A percentile compares a stretch with the other conserved stretches of the same genome.
Evolutionary conservation across 2,329 filamentous ascomycete genomes (phyloP).

Genomic region (Epichloe sylvatica): DNA sequence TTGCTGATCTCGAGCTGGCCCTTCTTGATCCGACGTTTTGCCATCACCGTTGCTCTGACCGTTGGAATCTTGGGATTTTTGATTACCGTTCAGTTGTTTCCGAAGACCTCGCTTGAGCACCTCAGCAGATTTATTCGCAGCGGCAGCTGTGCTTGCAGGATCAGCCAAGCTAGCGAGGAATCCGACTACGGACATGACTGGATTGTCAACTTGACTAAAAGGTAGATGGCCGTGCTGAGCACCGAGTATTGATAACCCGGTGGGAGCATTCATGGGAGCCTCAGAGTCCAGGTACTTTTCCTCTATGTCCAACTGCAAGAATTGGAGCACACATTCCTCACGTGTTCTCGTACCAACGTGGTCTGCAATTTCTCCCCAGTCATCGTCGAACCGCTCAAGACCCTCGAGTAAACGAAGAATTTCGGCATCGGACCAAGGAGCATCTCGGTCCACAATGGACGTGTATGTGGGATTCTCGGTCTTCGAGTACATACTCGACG

Average conservation of each 20-base stretch:
- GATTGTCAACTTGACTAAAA: slow-evolving; percentile 86
- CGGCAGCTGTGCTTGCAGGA: slow-evolving; percentile 77
- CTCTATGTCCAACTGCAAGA: slow-evolving; percentile 91
- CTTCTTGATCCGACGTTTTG: not conserved
- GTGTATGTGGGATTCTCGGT: slow-evolving; percentile 80
- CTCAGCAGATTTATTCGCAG: slow-evolving; percentile 74
- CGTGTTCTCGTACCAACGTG: slow-evolving; percentile 83
- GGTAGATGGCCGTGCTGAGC: slow-evolving; percentile 68
- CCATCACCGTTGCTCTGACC: slow-evolving; percentile 38
- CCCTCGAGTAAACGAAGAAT: slow-evolving; percentile 79
- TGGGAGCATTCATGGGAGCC: slow-evolving; percentile 33
- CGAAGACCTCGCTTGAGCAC: slow-evolving; percentile 71
- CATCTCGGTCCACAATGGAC: slow-evolving; percentile 64
- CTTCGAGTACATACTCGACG: slow-evolving; percentile 69
- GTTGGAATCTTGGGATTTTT: slow-evolving; percentile 36
- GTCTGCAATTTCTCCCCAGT: slow-evolving; percentile 87
- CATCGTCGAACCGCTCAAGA: slow-evolving; percentile 84
- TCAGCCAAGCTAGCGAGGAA: slow-evolving; percentile 88
- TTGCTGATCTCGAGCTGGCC: slow-evolving; percentile 5
- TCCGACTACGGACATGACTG: slow-evolving; percentile 88
- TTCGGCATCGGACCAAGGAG: slow-evolving; percentile 84
- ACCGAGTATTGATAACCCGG: slow-evolving; percentile 52
- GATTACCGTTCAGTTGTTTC: slow-evolving; percentile 54
- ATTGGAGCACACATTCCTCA: slow-evolving; percentile 94
- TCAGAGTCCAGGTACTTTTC: slow-evolving; percentile 89